These are phyloP conservation scores for Thelonectria olida DNA, from an alignment of 2,329 filamentous ascomycete genomes.

Conservation along the genomic window DNA sequence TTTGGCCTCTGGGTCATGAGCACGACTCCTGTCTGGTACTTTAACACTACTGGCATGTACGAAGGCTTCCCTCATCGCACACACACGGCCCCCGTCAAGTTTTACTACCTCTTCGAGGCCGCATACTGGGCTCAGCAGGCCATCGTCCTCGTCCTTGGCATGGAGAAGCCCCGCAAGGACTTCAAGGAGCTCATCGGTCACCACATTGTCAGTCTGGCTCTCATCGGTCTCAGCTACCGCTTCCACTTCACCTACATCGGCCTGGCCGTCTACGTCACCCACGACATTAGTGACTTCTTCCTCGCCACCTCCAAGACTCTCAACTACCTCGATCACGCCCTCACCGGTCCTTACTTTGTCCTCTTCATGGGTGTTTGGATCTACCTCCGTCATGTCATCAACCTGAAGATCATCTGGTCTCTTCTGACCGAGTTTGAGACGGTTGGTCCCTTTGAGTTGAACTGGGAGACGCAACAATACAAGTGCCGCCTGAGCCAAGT, in stretches of 20 bases:
- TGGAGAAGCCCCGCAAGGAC: constrained; percentile 95
- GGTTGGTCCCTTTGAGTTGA: constrained; percentile 77
- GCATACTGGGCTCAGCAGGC: constrained; percentile 97
- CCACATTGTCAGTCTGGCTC: constrained; percentile 85
- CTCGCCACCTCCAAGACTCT: constrained; percentile 90
- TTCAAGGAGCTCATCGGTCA: constrained; percentile 93
- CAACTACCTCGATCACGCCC: constrained; percentile 84
- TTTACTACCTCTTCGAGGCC: constrained; percentile 94
- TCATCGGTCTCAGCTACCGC: constrained; percentile 88
- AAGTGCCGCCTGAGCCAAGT: constrained; percentile 76
- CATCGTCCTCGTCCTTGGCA: constrained; percentile 83
- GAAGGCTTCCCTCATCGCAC: constrained; percentile 85
- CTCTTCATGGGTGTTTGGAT: constrained; percentile 86
- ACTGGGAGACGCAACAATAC: constrained; percentile 81
- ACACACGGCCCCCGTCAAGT: constrained; percentile 86
- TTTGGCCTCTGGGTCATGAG: constrained; percentile 92
- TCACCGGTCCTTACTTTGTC: constrained; percentile 86
- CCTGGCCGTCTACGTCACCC: constrained; percentile 90
- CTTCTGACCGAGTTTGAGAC: constrained; percentile 80
- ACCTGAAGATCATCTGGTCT: constrained; percentile 79
- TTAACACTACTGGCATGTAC: constrained; percentile 91
- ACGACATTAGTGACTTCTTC: constrained; percentile 96
- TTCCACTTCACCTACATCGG: constrained; percentile 98
- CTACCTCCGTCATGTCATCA: constrained; percentile 88
- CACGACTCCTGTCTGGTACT: constrained; percentile 93